Percentiles rank a stretch among this genome's conserved stretches.
Conservation (phyloP, 306 rosid species). For the Sicyos edulis region DNA sequence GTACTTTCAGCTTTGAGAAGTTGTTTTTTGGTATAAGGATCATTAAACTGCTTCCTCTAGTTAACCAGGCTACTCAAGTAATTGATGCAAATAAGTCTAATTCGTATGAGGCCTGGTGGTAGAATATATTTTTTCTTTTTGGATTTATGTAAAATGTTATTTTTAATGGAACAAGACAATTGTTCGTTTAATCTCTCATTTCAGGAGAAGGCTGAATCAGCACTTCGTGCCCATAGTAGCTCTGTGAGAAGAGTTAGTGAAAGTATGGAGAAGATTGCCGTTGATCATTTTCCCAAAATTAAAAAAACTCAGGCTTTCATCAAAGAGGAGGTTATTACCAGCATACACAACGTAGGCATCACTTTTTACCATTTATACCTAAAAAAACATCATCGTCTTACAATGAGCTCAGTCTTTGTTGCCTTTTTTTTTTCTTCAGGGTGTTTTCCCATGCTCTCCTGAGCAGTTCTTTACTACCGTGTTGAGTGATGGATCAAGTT, state of each 20-base stretch:
- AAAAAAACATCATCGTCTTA: slow-evolving; percentile 2
- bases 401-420: slow-evolving; percentile 24
- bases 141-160: neutral
- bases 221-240: slow-evolving; percentile 94
- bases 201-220: slow-evolving; percentile 88
- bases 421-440: slow-evolving; percentile 40
- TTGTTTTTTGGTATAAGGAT: neutral
- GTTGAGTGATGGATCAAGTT: slow-evolving; percentile 59
- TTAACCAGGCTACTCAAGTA: neutral
- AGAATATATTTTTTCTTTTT: neutral
- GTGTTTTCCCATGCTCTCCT: slow-evolving; percentile 64
- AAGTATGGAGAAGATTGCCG: slow-evolving; percentile 41
- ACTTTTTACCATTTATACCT: slow-evolving; percentile 6
- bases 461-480: slow-evolving; percentile 70
- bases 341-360: slow-evolving; percentile 63
- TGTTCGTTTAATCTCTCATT: slow-evolving; percentile 25
- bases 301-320: slow-evolving; percentile 58
- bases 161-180: neutral
- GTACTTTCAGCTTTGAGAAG: slow-evolving; percentile 9
- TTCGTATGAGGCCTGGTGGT: neutral
- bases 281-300: slow-evolving; percentile 43
- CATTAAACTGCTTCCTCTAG: neutral
- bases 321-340: slow-evolving; percentile 68
- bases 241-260: slow-evolving; percentile 50
- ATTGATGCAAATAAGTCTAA: neutral